These are phyloP conservation scores for Senna siamea DNA, from an alignment of 306 rosid genomes.

Conservation along the genomic window DNA sequence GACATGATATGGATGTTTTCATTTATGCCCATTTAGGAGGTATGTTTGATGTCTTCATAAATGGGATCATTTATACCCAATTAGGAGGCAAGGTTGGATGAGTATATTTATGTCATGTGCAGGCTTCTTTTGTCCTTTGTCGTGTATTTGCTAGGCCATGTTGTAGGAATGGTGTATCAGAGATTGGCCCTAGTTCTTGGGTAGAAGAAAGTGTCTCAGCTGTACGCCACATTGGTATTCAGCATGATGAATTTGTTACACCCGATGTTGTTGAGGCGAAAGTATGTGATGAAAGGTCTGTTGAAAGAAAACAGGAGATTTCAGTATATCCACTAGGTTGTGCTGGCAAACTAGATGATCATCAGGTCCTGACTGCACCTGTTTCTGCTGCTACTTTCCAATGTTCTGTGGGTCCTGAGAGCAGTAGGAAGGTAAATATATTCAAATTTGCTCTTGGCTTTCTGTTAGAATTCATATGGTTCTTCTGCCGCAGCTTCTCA, in stretches of 20 bases:
- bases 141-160: conserved; percentile 54
- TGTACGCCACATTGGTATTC: conserved; percentile 60
- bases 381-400: conserved; percentile 36
- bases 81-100: neutral
- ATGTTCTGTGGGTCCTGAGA: conserved; percentile 16
- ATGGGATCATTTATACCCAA: neutral
- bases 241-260: conserved; percentile 44
- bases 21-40: neutral
- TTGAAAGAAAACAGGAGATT: conserved; percentile 39
- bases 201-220: conserved; percentile 61
- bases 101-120: conserved; percentile 28
- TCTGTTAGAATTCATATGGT: neutral
- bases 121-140: conserved; percentile 67
- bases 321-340: conserved; percentile 26
- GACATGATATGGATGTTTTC: neutral
- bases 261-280: conserved; percentile 39
- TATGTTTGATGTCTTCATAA: neutral
- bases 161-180: conserved; percentile 43
- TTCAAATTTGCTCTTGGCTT: conserved; percentile 20
- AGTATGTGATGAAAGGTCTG: conserved; percentile 37
- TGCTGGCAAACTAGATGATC: conserved; percentile 36
- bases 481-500: neutral
- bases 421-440: conserved; percentile 45
- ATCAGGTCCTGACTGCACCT: conserved; percentile 30
- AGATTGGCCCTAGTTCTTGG: conserved; percentile 56